Evolutionary conservation across 2,329 filamentous ascomycete species (phyloP).

Genomic region (Dothidotthia symphoricarpi): DNA sequence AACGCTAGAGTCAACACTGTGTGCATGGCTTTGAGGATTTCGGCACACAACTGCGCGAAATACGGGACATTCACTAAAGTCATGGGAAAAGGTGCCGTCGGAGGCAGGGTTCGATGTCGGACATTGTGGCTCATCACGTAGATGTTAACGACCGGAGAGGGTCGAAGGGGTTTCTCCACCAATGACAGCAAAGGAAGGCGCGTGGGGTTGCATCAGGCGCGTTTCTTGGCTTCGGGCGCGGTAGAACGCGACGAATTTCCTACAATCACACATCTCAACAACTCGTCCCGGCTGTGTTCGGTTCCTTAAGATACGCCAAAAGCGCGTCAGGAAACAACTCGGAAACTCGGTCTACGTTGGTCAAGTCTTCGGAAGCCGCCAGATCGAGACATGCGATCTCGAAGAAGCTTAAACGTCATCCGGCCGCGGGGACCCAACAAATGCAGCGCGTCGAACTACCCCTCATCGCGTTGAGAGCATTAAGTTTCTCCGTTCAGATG

Average conservation of each 20-base stretch:
- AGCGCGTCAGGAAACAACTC: background rate
- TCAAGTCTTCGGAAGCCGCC: no score
- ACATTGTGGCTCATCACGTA: constrained; percentile 23
- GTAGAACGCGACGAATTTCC: constrained; percentile 4
- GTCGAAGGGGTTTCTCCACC: constrained; percentile 27
- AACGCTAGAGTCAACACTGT: constrained; percentile 21
- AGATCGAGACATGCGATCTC: background rate
- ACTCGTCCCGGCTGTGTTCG: constrained; percentile 1
- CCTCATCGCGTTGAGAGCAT: no score
- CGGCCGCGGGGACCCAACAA: constrained; percentile 35
- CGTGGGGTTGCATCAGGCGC: constrained; percentile 29
- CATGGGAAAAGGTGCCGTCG: constrained; percentile 19
- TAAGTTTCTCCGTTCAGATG: no score
- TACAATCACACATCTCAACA: constrained; percentile 7
- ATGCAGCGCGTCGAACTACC: constrained; percentile 8
- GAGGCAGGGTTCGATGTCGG: constrained; percentile 26
- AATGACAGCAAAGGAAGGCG: constrained; percentile 15
- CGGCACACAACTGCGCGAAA: constrained; percentile 36
- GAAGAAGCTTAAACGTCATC: constrained; percentile 12
- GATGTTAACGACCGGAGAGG: constrained; percentile 17
- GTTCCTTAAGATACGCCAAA: background rate
- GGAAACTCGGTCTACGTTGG: no score
- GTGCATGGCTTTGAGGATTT: constrained; percentile 28
- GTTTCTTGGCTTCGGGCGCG: constrained; percentile 33
- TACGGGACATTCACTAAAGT: constrained; percentile 40